Evolutionary conservation across 805 yeast species (phyloP).

Genomic region (Tetrapisispora taiwanensis): DNA sequence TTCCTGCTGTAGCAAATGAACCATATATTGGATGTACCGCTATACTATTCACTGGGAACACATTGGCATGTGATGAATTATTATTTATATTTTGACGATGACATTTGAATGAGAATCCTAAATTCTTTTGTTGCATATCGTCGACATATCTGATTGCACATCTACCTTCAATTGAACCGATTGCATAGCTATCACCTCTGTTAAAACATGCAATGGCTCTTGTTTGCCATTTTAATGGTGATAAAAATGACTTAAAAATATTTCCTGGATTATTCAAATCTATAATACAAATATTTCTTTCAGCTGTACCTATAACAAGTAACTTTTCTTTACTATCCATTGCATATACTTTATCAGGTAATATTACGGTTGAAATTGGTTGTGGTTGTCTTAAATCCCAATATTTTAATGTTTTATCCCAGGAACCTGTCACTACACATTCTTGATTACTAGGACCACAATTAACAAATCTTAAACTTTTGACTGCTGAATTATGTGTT

Average conservation of each 20-base stretch:
- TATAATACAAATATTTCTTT: slow-evolving; percentile 65
- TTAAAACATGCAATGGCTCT: slow-evolving; percentile 75
- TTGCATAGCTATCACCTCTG: slow-evolving; percentile 85
- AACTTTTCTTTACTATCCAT: slow-evolving; percentile 78
- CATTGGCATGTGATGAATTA: slow-evolving; percentile 50
- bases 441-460: slow-evolving; percentile 74
- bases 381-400: slow-evolving; percentile 88
- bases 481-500: slow-evolving; percentile 73
- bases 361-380: slow-evolving; percentile 67
- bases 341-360: slow-evolving; percentile 86
- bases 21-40: slow-evolving; percentile 84
- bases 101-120: slow-evolving; percentile 86
- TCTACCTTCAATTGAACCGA: slow-evolving; percentile 91
- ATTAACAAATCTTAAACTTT: slow-evolving; percentile 61
- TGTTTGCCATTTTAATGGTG: slow-evolving; percentile 87
- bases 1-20: slow-evolving; percentile 87
- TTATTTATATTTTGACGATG: slow-evolving; percentile 54
- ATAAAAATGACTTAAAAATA: slow-evolving; percentile 59
- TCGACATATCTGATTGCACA: slow-evolving; percentile 91
- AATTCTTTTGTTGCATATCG: slow-evolving; percentile 59
- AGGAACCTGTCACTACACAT: slow-evolving; percentile 83
- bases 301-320: slow-evolving; percentile 91
- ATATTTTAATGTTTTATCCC: slow-evolving; percentile 91
- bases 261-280: slow-evolving; percentile 76
- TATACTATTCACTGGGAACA: slow-evolving; percentile 73